phyloP scores from a whole-genome alignment of 495 filamentous ascomycete species.

The Emericellopsis terricola region DNA sequence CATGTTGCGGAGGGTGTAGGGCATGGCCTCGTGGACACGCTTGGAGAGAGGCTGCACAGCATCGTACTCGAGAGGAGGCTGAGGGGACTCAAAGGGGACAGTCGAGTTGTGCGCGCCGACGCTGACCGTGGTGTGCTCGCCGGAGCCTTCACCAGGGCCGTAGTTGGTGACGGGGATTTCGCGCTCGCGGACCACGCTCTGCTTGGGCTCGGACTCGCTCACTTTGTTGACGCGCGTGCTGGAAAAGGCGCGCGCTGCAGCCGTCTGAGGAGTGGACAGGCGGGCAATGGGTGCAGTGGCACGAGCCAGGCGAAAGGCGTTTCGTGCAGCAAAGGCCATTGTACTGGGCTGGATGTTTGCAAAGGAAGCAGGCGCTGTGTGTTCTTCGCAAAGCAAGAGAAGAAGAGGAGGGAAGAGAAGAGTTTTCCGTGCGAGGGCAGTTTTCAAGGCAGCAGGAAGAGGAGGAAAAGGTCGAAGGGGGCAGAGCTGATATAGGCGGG shows the following conservation, averaged over 20 bases:
- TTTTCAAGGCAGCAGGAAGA: no score
- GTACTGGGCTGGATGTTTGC: slow-evolving; percentile 6
- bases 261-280: slow-evolving; percentile 6
- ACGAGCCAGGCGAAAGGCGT: slow-evolving; percentile 14
- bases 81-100: slow-evolving; percentile 12
- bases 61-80: slow-evolving; percentile 13
- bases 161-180: slow-evolving; percentile 31
- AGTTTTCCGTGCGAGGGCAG: neutral
- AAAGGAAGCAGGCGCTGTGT: no score
- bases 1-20: slow-evolving; percentile 44
- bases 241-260: slow-evolving; percentile 17
- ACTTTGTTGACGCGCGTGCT: slow-evolving; percentile 17
- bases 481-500: no score
- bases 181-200: slow-evolving; percentile 28
- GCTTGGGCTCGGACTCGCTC: slow-evolving; percentile 13
- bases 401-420: neutral
- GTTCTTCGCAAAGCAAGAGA: slow-evolving; percentile 1
- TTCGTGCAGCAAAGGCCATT: slow-evolving; percentile 23
- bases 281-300: slow-evolving; percentile 15
- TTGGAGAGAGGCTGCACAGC: slow-evolving; percentile 22
- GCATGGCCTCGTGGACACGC: slow-evolving; percentile 26
- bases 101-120: slow-evolving; percentile 56
- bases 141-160: slow-evolving; percentile 20
- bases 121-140: slow-evolving; percentile 44
- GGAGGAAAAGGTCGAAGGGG: no score